Evolutionary conservation across 192 early-diverging fungal genomes (phyloP).

Genomic region (Coemansia sp.): DNA sequence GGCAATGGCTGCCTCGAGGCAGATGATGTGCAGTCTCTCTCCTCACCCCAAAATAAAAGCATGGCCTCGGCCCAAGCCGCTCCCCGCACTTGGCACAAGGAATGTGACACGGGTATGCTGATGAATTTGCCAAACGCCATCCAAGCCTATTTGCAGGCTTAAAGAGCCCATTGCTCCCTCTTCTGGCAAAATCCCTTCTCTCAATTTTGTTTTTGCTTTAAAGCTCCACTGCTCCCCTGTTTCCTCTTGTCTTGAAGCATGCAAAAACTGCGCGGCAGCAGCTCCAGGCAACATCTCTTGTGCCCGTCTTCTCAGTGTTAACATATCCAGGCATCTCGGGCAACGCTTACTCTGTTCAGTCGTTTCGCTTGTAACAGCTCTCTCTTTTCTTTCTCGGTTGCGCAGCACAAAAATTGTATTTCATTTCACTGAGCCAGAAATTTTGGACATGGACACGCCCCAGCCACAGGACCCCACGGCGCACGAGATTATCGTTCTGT

Average conservation of each 20-base stretch:
- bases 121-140: neutral
- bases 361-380: too few relatives aligned
- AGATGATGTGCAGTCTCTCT: neutral
- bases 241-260: neutral
- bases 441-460: conserved; percentile 11
- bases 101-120: neutral
- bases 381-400: neutral
- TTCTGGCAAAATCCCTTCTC: neutral
- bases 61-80: neutral
- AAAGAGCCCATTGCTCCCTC: neutral
- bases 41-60: neutral
- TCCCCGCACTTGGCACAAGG: neutral
- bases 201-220: neutral
- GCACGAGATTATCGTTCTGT: conserved; percentile 51
- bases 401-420: neutral
- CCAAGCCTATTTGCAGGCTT: neutral
- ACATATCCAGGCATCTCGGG: neutral
- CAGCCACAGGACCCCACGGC: conserved; percentile 48
- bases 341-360: neutral
- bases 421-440: conserved; percentile 5
- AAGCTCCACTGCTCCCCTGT: neutral
- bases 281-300: neutral
- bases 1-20: neutral
- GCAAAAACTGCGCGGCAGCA: neutral
- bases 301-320: neutral